Evolutionary conservation across 2,329 filamentous ascomycete genomes (phyloP).

Genomic region (Colletotrichum scovillei): DNA sequence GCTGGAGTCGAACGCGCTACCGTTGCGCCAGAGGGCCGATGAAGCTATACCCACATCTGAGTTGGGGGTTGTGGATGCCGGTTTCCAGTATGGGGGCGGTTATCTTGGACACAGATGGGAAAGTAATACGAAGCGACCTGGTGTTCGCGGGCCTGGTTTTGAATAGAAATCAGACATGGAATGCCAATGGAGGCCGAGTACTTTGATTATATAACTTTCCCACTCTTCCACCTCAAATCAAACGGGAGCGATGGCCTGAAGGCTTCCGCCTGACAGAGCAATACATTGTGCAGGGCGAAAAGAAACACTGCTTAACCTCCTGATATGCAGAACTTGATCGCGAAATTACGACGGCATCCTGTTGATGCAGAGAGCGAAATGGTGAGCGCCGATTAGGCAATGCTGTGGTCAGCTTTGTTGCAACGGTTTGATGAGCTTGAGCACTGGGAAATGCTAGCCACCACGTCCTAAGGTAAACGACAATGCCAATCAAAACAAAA

Average conservation of each 20-base stretch:
- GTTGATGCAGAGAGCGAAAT: not conserved
- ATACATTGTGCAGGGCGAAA: too few relatives aligned
- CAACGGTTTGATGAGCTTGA: not conserved
- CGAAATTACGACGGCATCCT: not conserved
- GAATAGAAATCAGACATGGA: too few relatives aligned
- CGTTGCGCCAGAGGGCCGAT: conserved; percentile 25
- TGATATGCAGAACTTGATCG: not conserved
- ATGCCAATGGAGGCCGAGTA: too few relatives aligned
- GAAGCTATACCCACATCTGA: not conserved
- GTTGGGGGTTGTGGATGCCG: not conserved
- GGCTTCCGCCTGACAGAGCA: too few relatives aligned
- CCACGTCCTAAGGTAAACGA: not conserved
- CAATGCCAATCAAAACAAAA: not conserved
- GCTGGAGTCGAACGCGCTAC: conserved; percentile 29
- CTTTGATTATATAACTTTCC: too few relatives aligned
- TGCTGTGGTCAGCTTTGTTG: not conserved
- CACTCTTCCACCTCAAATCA: too few relatives aligned
- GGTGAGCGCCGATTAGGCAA: not conserved
- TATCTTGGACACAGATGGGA: not conserved
- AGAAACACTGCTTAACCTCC: too few relatives aligned
- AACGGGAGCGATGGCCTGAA: too few relatives aligned
- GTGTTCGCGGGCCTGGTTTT: too few relatives aligned
- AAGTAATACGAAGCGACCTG: not conserved
- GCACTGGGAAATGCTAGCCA: not conserved
- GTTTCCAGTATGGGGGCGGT: not conserved